A percentile compares a stretch with the other conserved stretches of the same genome.
Evolutionary conservation across 768 basidiomycete species (phyloP).

Genomic region (Hemileccinum impolitum): DNA sequence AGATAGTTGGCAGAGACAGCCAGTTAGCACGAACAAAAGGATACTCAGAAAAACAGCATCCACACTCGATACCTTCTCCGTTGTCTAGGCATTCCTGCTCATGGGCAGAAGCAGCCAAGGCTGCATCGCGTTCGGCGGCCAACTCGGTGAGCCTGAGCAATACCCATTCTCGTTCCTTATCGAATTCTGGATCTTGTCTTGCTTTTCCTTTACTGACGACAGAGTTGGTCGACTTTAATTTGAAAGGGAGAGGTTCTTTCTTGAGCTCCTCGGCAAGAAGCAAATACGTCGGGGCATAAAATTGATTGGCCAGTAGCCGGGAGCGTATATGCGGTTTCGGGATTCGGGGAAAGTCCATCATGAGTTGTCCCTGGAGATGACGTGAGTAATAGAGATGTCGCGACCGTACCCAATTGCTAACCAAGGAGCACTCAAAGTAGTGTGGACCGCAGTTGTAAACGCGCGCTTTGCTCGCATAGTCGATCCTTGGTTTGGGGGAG

Average conservation of each 20-base stretch:
- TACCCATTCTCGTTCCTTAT: conserved; percentile 47
- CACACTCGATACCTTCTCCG: conserved; percentile 74
- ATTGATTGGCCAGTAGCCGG: conserved; percentile 34
- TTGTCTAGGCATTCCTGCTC: conserved; percentile 45
- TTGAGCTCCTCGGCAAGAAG: conserved; percentile 39
- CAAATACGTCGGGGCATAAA: conserved; percentile 70
- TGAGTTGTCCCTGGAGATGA: conserved; percentile 45
- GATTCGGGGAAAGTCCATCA: conserved; percentile 54
- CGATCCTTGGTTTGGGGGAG: conserved; percentile 43
- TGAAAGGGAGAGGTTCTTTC: conserved; percentile 34
- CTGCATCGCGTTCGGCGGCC: conserved; percentile 24
- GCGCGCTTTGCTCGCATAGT: conserved; percentile 52
- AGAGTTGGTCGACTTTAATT: conserved; percentile 33
- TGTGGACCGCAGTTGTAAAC: conserved; percentile 36
- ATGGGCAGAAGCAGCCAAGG: conserved; percentile 31
- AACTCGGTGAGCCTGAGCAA: conserved; percentile 32
- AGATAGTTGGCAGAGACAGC: not conserved
- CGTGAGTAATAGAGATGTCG: not conserved
- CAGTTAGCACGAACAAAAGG: conserved; percentile 53
- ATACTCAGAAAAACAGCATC: conserved; percentile 78
- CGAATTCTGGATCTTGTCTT: conserved; percentile 44
- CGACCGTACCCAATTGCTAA: conserved; percentile 22
- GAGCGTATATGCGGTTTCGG: conserved; percentile 52
- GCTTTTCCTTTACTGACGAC: conserved; percentile 40
- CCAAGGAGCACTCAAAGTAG: conserved; percentile 54